Percentiles rank a stretch among this genome's conserved stretches.
Conservation (phyloP, 768 basidiomycete species). For the Lactarius vividus region DNA sequence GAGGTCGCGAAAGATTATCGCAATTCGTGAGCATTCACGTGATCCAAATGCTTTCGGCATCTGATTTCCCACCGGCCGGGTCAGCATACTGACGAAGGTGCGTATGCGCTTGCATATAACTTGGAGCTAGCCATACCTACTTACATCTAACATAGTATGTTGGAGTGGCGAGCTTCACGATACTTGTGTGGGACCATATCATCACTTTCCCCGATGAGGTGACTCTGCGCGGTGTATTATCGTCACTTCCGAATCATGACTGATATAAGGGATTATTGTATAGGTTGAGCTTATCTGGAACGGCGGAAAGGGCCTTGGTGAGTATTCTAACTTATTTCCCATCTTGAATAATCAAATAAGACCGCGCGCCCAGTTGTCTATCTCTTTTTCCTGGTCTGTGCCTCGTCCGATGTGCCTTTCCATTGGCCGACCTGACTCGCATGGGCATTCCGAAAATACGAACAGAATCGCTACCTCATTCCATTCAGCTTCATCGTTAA, state of each 20-base stretch:
- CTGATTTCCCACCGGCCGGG: background rate
- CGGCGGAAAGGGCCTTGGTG: slow-evolving; percentile 45
- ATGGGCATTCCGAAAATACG: background rate
- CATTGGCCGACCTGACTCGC: background rate
- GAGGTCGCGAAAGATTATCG: background rate
- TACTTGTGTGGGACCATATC: slow-evolving; percentile 56
- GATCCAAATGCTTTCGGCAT: background rate
- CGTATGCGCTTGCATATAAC: background rate
- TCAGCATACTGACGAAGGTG: slow-evolving; percentile 6
- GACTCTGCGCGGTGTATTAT: background rate
- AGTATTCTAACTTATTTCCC: slow-evolving; percentile 28
- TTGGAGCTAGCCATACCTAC: background rate
- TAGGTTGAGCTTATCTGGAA: slow-evolving; percentile 55
- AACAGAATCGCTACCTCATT: slow-evolving; percentile 62
- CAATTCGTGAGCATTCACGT: slow-evolving; percentile 9
- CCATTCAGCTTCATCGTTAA: slow-evolving; percentile 63
- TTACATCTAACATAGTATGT: slow-evolving; percentile 40
- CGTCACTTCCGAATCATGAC: background rate
- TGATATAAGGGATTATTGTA: background rate
- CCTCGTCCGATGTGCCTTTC: background rate
- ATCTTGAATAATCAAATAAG: background rate
- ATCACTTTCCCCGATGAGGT: slow-evolving; percentile 51
- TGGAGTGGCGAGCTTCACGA: slow-evolving; percentile 49
- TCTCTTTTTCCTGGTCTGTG: slow-evolving; percentile 40
- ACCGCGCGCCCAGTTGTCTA: slow-evolving; percentile 32